A percentile compares a stretch with the other conserved stretches of the same genome.
phyloP scores from a whole-genome alignment of 2,329 filamentous ascomycete genomes.

The Arthrobotrys musiformis region DNA sequence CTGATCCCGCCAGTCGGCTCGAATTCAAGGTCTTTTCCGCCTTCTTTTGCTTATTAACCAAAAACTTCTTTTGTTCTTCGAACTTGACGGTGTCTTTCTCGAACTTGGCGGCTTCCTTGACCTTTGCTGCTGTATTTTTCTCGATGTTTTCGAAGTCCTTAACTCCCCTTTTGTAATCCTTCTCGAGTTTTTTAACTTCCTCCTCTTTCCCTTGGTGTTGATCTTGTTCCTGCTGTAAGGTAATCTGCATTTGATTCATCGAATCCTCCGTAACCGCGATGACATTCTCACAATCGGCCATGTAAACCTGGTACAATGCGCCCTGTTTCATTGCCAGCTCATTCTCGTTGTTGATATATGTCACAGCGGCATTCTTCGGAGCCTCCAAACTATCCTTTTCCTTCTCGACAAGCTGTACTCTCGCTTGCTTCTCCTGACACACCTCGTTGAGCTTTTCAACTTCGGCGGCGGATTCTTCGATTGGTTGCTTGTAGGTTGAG shows the following conservation, averaged over 20 bases:
- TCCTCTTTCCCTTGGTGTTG: slow-evolving; percentile 91
- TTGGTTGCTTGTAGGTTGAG: slow-evolving; percentile 96
- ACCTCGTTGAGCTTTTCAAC: slow-evolving; percentile 94
- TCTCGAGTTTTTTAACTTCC: slow-evolving; percentile 88
- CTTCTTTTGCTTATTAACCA: slow-evolving; percentile 91
- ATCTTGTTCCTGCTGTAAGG: slow-evolving; percentile 86
- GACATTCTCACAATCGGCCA: slow-evolving; percentile 88
- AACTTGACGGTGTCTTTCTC: slow-evolving; percentile 98
- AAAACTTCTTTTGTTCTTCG: slow-evolving; percentile 96
- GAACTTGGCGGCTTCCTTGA: slow-evolving; percentile 89
- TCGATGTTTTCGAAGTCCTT: slow-evolving; percentile 83
- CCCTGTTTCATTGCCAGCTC: slow-evolving; percentile 90
- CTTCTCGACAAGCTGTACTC: slow-evolving; percentile 97
- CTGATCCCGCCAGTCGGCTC: slow-evolving; percentile 77
- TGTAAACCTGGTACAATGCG: slow-evolving; percentile 89
- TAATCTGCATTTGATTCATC: slow-evolving; percentile 86
- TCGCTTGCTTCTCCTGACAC: slow-evolving; percentile 91
- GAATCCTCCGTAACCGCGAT: slow-evolving; percentile 88
- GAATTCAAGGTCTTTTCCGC: slow-evolving; percentile 85
- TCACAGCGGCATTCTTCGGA: slow-evolving; percentile 93
- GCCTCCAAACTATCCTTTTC: slow-evolving; percentile 92
- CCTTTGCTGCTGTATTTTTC: slow-evolving; percentile 79
- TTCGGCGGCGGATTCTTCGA: slow-evolving; percentile 90
- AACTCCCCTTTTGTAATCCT: slow-evolving; percentile 80
- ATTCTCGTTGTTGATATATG: slow-evolving; percentile 91